Conservation (phyloP, 148 eudicot genomes). For the Hydrangea macrophylla region DNA sequence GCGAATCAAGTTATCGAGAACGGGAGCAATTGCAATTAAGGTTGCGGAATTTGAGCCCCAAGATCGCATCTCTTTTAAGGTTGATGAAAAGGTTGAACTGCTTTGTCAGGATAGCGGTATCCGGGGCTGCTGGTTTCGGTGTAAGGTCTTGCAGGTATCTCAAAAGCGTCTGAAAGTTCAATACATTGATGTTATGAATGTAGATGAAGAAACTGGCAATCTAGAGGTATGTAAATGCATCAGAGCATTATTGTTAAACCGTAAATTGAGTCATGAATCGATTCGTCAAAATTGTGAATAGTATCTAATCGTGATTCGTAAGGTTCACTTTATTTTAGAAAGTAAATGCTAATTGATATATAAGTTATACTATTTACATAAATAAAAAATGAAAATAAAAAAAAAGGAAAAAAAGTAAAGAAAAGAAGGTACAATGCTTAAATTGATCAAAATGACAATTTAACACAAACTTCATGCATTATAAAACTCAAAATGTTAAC, state of each 20-base stretch:
- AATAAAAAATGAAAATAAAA: no score
- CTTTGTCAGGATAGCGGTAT: conserved; percentile 48
- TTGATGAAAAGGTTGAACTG: conserved; percentile 33
- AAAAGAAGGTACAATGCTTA: no score
- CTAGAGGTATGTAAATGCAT: conserved; percentile 32
- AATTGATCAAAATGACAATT: no score
- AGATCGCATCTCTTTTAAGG: conserved; percentile 6
- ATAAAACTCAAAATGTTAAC: no score
- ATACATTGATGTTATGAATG: conserved; percentile 32
- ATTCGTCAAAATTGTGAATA: no score
- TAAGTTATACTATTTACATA: no score
- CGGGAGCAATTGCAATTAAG: conserved; percentile 10
- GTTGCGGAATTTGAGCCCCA: conserved; percentile 16
- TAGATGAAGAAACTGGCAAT: conserved; percentile 29
- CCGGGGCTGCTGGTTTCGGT: conserved; percentile 50
- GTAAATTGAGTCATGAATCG: no score
- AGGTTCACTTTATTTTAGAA: no score
- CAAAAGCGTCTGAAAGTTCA: conserved; percentile 26
- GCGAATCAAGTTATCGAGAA: conserved; percentile 27
- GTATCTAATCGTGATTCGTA: no score
- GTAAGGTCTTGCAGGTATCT: conserved; percentile 28
- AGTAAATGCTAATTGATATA: no score
- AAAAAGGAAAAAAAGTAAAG: no score
- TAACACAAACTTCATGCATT: no score
- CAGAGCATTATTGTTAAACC: neutral